Percentiles rank a stretch among this genome's conserved stretches.
Evolutionary conservation across 2,329 filamentous ascomycete species (phyloP).

Genomic region (Cladosporium oxysporum): DNA sequence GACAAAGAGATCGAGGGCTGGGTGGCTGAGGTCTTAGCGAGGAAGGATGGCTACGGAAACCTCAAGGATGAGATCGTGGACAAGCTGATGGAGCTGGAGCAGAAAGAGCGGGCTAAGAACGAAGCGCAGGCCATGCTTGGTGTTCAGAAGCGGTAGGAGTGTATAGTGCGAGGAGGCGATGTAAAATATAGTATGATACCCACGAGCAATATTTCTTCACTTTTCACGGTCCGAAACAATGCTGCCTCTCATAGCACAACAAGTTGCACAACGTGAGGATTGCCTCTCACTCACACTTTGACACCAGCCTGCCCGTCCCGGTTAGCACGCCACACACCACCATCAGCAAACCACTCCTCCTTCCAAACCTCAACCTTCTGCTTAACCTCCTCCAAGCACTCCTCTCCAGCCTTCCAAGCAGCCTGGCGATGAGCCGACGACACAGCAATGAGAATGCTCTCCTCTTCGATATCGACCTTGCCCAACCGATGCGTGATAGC

Average conservation of each 20-base stretch:
- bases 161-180: not conserved
- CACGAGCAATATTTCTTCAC: conserved; percentile 3
- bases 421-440: conserved; percentile 79
- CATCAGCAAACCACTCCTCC: conserved; percentile 81
- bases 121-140: conserved; percentile 11
- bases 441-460: conserved; percentile 88
- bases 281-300: too few relatives aligned
- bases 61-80: conserved; percentile 34
- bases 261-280: too few relatives aligned
- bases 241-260: not conserved
- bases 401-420: conserved; percentile 86
- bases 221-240: not conserved
- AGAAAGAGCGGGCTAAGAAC: conserved; percentile 23
- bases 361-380: conserved; percentile 93
- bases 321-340: conserved; percentile 83
- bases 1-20: conserved; percentile 58
- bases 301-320: conserved; percentile 66
- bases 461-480: conserved; percentile 82
- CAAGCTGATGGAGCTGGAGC: conserved; percentile 27
- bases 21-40: conserved; percentile 50
- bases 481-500: conserved; percentile 84
- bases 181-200: conserved; percentile 17
- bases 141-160: conserved; percentile 5
- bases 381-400: conserved; percentile 85
- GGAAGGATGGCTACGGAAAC: conserved; percentile 49